Evolutionary conservation across 257 asterid species (phyloP).

Genomic region (Capsicum pubescens): DNA sequence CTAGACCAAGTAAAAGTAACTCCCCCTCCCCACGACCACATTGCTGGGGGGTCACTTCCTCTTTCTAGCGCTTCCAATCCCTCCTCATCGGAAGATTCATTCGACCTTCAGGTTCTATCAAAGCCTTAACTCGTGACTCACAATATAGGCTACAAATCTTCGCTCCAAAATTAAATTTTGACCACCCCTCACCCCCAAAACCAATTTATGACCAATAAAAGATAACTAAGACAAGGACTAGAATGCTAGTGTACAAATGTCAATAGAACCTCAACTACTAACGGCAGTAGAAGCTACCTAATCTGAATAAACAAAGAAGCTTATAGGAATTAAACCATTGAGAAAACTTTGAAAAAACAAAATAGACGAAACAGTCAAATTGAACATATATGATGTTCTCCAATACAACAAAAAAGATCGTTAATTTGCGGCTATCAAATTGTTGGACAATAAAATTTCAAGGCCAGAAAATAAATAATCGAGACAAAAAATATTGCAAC

Average conservation of each 20-base stretch:
- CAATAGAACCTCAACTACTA: slow-evolving; percentile 13
- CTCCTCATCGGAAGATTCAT: too few relatives aligned
- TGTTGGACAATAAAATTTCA: too few relatives aligned
- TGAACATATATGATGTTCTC: background rate
- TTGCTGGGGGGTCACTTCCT: too few relatives aligned
- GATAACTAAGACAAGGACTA: background rate
- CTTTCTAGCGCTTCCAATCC: too few relatives aligned
- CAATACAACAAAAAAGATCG: background rate
- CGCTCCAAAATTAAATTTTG: too few relatives aligned
- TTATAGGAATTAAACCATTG: background rate
- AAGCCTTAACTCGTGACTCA: too few relatives aligned
- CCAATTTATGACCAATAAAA: background rate
- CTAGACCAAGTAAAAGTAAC: background rate
- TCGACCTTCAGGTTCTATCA: too few relatives aligned
- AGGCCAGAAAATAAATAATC: too few relatives aligned
- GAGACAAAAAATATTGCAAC: too few relatives aligned
- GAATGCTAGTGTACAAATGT: slow-evolving; percentile 9
- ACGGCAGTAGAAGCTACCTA: slow-evolving; percentile 20
- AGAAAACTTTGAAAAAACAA: background rate
- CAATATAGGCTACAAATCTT: too few relatives aligned
- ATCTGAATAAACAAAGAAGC: background rate
- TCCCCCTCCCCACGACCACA: background rate
- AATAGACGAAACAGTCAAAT: background rate
- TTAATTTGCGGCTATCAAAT: background rate
- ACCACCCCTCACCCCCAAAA: background rate